Base-by-base conservation (phyloP, 495 filamentous ascomycete genomes). In the Xylaria venustula region DNA sequence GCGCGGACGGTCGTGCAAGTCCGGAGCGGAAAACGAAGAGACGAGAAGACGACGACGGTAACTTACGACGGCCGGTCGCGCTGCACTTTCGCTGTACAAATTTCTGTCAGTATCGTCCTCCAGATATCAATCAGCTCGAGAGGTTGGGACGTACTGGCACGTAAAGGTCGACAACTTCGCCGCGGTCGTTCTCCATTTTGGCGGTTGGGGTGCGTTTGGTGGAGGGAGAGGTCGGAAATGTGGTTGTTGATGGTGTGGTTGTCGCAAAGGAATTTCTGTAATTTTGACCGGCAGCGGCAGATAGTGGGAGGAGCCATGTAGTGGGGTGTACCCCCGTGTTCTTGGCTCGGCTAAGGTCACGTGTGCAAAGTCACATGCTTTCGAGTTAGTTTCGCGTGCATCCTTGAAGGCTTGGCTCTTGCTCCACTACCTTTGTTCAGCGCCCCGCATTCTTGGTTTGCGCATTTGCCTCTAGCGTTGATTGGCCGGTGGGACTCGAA, bases 151-250 rank as follows among this genome's bases (percentile, higher is more conserved):
- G 58, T 30, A 50, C 54, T 55, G 65, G 59, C 62, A 81, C 85
- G 74, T 87, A 97, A 91, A 98, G 91, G 83, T 98, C 94, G 79
- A 98, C 94, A 81, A 97, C 90, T 77, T 97, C 92, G 85, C 94
- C 93, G 82, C 91, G 91, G 81, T 95, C 91, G 88, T 95, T 95
- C 82, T 96, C 91, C 91, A 95, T 95, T 58, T 61, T 54, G 59
- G 50, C 54, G 40, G 22, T 67, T 55, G 26, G 19, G 46, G 60
- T 58, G 50, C 49, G 56, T 17, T 53, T 40, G 20, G 8, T n/a
- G 55, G 34, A 52, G 37, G 28, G 22, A 32, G 37, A 51, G 54
- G 44, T 51, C 54, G 28, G 47, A 46, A 37, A 25, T 56, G 45
- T 57, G 34, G 60, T 54, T 45, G 50, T 30, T 54, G 58, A 49